Base-by-base conservation (phyloP, 2,329 filamentous ascomycete genomes). In the Bisporella sp. region DNA sequence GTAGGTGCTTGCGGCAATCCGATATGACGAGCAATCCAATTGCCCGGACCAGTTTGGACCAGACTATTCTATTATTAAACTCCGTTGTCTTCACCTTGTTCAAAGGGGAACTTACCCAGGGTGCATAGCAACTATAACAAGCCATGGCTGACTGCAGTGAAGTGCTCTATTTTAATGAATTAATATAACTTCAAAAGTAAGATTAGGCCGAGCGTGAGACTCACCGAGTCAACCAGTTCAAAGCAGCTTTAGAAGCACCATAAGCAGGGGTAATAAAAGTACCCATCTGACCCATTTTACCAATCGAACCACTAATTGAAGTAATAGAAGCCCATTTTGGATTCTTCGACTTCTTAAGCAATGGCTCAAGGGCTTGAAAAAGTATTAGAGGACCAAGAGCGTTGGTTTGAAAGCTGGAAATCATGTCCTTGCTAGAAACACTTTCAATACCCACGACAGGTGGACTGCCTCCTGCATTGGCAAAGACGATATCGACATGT, bases 401-500 rank as follows among this genome's bases (percentile, higher is more conserved):
- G n/a, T 39, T 39, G 35, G n/a, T n/a, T n/a, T 39, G 9, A n/a
- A 39, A 39, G n/a, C 35, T 9, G 35, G n/a, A 9, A 9, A 39
- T 39, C 35, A 39, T 9, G 35, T 39, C 35, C 35, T n/a, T 39
- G n/a, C 35, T 9, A 9, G 8, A 9, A n/a, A 39, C 35, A n/a
- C 35, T 39, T 9, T 39, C 35, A n/a, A 39, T 9, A n/a, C 9
- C 35, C 35, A 39, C 35, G 9, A n/a, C 9, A n/a, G 41, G 41
- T 12, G 41, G 46, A 28, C 33, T 45, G 2, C 64, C 62, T 5
- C 66, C 66, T 2, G 69, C 66, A 54, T 69, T 71, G 12, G 67
- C 65, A 33, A 71, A 62, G n/a, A 69, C 58, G 37, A 67, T 51
- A 47, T 70, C 68, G 28, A 71, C 32, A 40, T 66, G 57, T 41